Evolutionary conservation across 2,329 filamentous ascomycete genomes (phyloP).

Genomic region (Colletotrichum echinochloae): DNA sequence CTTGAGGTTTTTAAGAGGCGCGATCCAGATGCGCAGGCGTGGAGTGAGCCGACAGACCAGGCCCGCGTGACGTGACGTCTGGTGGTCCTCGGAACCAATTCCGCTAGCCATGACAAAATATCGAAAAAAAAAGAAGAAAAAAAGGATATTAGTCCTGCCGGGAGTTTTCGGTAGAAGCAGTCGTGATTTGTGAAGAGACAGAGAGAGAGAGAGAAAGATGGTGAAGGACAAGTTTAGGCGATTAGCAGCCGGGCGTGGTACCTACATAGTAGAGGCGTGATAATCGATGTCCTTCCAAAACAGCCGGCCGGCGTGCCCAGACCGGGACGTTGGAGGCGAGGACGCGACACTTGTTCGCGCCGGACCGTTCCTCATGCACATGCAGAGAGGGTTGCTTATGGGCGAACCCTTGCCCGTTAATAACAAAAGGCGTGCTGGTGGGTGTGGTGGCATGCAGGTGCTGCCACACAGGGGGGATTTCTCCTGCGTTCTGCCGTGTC

Average conservation of each 20-base stretch:
- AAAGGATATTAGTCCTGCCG: neutral
- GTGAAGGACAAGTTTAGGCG: neutral
- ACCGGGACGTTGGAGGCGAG: conserved; percentile 7
- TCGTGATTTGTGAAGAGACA: no score
- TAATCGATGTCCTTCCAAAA: conserved; percentile 5
- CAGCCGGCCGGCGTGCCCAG: neutral
- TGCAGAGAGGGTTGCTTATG: conserved; percentile 35
- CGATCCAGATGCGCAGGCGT: no score
- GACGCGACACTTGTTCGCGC: conserved; percentile 28
- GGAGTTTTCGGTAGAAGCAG: neutral
- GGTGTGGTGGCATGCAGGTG: conserved; percentile 26
- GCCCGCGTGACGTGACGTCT: neutral
- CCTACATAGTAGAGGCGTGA: neutral
- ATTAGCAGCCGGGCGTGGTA: neutral
- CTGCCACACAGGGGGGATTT: conserved; percentile 10
- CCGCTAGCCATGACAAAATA: neutral
- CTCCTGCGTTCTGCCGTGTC: neutral
- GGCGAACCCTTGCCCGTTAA: conserved; percentile 27
- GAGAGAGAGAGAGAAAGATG: no score
- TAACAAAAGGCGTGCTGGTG: no score
- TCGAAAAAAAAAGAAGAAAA: neutral
- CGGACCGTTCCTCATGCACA: conserved; percentile 39
- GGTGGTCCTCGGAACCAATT: neutral
- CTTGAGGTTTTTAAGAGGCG: no score
- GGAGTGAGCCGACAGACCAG: no score